phyloP scores from a whole-genome alignment of 148 eudicot species.

The Silene conica region DNA sequence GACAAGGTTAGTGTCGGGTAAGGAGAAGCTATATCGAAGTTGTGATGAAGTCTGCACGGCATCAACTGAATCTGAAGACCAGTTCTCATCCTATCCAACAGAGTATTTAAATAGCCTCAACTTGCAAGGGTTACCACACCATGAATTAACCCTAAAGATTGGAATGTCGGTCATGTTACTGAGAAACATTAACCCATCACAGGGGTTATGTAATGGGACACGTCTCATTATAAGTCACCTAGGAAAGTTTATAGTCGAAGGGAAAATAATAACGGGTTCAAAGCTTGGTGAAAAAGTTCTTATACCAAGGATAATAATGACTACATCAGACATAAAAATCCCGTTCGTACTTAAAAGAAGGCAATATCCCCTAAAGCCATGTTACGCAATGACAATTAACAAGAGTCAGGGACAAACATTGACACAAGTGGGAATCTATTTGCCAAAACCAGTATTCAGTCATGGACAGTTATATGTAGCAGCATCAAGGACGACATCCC shows the following conservation, averaged over 20 bases:
- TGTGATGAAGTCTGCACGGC: conserved; percentile 7
- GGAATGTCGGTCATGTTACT: conserved; percentile 1
- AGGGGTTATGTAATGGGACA: conserved; percentile 15
- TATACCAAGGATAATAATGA: background rate
- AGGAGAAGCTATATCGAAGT: background rate
- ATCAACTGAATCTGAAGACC: background rate
- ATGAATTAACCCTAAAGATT: background rate
- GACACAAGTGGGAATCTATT: too few relatives aligned
- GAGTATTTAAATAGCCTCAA: background rate
- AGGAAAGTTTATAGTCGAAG: too few relatives aligned
- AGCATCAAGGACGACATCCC: too few relatives aligned
- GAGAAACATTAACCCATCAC: conserved; percentile 14
- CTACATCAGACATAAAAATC: background rate
- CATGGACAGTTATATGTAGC: too few relatives aligned
- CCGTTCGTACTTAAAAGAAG: too few relatives aligned
- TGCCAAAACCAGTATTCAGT: too few relatives aligned
- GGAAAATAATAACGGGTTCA: background rate
- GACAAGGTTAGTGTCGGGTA: background rate
- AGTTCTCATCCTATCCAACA: background rate
- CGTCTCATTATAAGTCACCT: background rate
- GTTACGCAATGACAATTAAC: too few relatives aligned
- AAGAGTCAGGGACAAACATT: too few relatives aligned
- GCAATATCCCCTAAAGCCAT: too few relatives aligned
- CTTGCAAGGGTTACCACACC: background rate
- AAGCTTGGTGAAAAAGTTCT: background rate